Evolutionary conservation across 1,284 basidiomycete species (phyloP), one percentile per base, ranked within the genome.

Genomic region (Gomphus sp.): DNA sequence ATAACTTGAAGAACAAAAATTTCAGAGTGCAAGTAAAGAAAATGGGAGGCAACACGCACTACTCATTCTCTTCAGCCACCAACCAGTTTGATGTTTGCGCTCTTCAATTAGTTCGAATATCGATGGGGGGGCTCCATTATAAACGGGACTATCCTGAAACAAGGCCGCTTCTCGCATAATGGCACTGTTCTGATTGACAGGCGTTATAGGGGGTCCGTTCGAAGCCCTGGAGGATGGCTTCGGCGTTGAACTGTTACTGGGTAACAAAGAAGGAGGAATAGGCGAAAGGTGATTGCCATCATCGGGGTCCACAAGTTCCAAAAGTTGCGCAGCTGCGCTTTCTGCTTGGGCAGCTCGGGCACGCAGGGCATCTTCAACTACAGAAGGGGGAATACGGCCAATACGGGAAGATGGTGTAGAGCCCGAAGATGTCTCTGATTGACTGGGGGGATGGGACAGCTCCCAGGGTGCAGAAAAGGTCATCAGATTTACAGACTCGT

Each of bases 311-410:
- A 88, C 85, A 25, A 92, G 75, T 68, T 92, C 90, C 52, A 93
- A 70, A 44, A 94, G 72, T 59, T 87, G 79, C 67, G 90, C 84
- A 1, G 91, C 93, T 7, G 92, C 89, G 66, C 89, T 91, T 67
- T 93, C 86, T 0, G 91, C 93, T 68, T 94, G 92, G 63, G 89
- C 89, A 2, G 91, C 92, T 61, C 91, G 82, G 1, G 89, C 90
- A 50, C 85, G 81, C 63, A 93, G 72, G 36, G 87, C 89, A 67
- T 94, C 91, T 66, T 94, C 91, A 1, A 92, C 80, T 14, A 88
- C 76, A 6, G 79, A 77, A 62, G 80, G 79, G 33, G 75, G 70
- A 5, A 72, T 66, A 56, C 39, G 60, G 36, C 67, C 68, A 12
- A 71, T 64, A 25, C 71, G 71, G 14, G 74, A 70, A 31, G 72